Base-by-base conservation (phyloP, 1,284 basidiomycete genomes). In the Neolentinus lepideus region DNA sequence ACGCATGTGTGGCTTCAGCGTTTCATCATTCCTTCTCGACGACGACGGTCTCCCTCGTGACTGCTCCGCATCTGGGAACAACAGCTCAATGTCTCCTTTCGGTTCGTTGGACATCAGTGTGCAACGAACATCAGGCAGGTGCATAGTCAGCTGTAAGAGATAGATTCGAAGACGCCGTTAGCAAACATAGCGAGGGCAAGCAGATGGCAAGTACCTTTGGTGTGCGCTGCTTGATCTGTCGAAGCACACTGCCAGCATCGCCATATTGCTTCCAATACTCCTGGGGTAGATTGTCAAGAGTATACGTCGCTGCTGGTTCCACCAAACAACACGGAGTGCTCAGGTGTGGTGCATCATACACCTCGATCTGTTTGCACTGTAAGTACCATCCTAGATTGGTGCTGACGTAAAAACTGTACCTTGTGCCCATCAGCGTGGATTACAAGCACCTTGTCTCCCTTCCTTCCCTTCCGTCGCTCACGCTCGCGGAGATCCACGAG, bases 51-150 rank as follows among this genome's bases (percentile, higher is more conserved):
- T 61, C 54, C 4, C 33, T n/a, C 54, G n/a, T 31, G 45, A 14
- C 33, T 54, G n/a, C 16, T 12, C 12, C 3, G 51, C 21, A 35
- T 31, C 33, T 52, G 2, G 63, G 52, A 74, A 64, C 22, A 74
- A 58, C 14, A 79, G 56, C 59, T 83, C 79, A 31, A 83, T 67
- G 57, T 83, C 80, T 16, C 72, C 78, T 24, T 61, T 67, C 27
- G 80, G 76, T n/a, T 68, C 66, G 57, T 84, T 83, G 2, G 75
- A 71, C 80, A 83, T 82, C 21, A 83, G 66, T 3, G 72, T 77
- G 60, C 73, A 81, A 59, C 75, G 78, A 3, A 71, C 69, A 0
- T 66, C 64, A 1, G 64, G 60, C 38, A 70, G 66, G 60, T 79
- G 71, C 54, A 78, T 60, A 3, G 77, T 68, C n/a, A 83, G 62